Conservation (phyloP, 768 basidiomycete species). For the Suillus hirtellus region DNA sequence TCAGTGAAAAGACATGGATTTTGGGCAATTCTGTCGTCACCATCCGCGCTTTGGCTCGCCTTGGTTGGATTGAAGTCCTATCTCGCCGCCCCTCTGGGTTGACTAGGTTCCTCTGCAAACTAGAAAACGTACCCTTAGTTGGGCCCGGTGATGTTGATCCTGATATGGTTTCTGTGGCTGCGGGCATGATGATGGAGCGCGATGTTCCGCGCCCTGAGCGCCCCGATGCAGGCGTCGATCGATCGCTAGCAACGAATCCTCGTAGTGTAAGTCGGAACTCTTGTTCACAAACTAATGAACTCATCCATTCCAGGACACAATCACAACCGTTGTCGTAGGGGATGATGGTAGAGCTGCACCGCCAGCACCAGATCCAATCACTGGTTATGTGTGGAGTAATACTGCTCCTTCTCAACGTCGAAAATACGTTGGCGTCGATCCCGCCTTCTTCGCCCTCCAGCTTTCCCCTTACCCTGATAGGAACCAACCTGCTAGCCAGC, state of each 20-base stretch:
- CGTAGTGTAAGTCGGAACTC: background rate
- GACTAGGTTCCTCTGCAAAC: slow-evolving; percentile 77
- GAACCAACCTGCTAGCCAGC: slow-evolving; percentile 38
- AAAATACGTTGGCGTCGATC: slow-evolving; percentile 83
- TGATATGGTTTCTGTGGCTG: slow-evolving; percentile 71
- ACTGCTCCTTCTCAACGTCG: slow-evolving; percentile 86
- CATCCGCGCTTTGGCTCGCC: slow-evolving; percentile 65
- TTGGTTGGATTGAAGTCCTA: slow-evolving; percentile 88
- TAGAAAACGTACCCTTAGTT: slow-evolving; percentile 89
- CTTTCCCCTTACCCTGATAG: slow-evolving; percentile 72
- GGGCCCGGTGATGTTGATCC: slow-evolving; percentile 83
- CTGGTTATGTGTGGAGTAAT: slow-evolving; percentile 86
- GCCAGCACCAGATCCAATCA: slow-evolving; percentile 66
- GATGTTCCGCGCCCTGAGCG: slow-evolving; percentile 38
- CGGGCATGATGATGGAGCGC: slow-evolving; percentile 71
- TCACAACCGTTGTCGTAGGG: slow-evolving; percentile 9
- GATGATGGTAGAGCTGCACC: slow-evolving; percentile 17
- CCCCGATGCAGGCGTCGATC: slow-evolving; percentile 18
- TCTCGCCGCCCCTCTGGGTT: slow-evolving; percentile 88
- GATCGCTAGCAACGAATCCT: background rate
- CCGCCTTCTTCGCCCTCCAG: slow-evolving; percentile 83
- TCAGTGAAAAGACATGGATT: slow-evolving; percentile 79
- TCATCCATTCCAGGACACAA: slow-evolving; percentile 6
- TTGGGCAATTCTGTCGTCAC: slow-evolving; percentile 84
- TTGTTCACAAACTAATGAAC: background rate